Conservation (phyloP, 257 asterid species). For the Ocimum tenuiflorum region DNA sequence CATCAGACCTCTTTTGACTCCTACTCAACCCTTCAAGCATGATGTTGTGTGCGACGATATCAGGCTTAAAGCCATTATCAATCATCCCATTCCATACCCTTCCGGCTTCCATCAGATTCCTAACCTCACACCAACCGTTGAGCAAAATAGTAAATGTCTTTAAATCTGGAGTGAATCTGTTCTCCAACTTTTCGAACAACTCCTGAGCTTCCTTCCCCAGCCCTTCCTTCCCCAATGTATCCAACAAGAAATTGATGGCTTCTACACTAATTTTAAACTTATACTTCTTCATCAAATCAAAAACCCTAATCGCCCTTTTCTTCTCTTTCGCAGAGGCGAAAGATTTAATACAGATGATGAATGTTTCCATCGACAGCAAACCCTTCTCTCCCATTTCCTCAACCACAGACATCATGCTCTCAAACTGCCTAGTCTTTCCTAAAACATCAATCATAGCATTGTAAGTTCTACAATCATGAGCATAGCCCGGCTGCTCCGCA, state of each 20-base stretch:
- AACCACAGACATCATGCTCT: conserved; percentile 72
- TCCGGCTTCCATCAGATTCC: conserved; percentile 80
- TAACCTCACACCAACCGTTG: conserved; percentile 76
- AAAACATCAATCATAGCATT: conserved; percentile 64
- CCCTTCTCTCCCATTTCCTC: conserved; percentile 87
- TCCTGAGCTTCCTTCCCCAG: conserved; percentile 72
- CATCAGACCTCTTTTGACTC: conserved; percentile 51
- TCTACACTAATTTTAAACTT: conserved; percentile 53
- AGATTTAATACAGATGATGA: conserved; percentile 45
- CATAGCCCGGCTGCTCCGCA: conserved; percentile 40
- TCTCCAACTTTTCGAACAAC: conserved; percentile 65
- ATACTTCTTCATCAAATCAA: conserved; percentile 76
- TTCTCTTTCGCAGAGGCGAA: conserved; percentile 87
- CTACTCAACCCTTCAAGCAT: conserved; percentile 78
- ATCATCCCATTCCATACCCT: conserved; percentile 81
- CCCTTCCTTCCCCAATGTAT: conserved; percentile 76
- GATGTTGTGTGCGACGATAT: conserved; percentile 64
- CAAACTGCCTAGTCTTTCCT: conserved; percentile 84
- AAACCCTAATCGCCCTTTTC: conserved; percentile 65
- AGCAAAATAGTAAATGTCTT: conserved; percentile 64
- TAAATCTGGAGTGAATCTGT: conserved; percentile 55
- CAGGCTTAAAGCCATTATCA: conserved; percentile 71
- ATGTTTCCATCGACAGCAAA: conserved; percentile 60
- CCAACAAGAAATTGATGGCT: conserved; percentile 65
- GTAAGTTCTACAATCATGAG: conserved; percentile 60